phyloP scores from a whole-genome alignment of 192 early-diverging fungal species.

The Jimgerdemannia flammicorona region DNA sequence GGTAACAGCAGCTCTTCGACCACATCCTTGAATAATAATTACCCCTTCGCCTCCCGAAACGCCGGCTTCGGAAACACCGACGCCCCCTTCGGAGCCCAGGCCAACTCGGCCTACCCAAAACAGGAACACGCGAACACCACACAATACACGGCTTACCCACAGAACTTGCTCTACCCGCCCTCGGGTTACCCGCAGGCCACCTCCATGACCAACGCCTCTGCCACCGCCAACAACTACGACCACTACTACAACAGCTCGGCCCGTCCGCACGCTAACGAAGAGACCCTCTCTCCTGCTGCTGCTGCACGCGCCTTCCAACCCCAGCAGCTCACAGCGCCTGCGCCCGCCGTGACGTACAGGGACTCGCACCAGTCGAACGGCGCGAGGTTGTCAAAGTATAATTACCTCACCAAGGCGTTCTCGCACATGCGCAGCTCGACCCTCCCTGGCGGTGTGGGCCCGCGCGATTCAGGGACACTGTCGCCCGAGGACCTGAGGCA shows the following conservation, averaged over 20 bases:
- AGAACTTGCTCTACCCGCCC: neutral
- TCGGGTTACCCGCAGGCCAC: neutral
- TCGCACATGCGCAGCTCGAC: slow-evolving; percentile 31
- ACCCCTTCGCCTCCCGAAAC: neutral
- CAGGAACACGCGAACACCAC: neutral
- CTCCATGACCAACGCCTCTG: neutral
- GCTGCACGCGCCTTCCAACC: neutral
- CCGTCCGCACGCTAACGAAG: neutral
- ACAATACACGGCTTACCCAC: neutral
- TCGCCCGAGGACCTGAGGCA: neutral
- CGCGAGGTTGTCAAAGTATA: slow-evolving; percentile 35
- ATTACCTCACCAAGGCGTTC: slow-evolving; percentile 34
- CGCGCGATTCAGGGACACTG: slow-evolving; percentile 1
- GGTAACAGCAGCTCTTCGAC: neutral
- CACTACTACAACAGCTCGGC: neutral
- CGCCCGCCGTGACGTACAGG: neutral
- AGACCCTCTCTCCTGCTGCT: neutral
- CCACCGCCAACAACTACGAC: neutral
- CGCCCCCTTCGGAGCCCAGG: neutral
- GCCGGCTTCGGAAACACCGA: neutral
- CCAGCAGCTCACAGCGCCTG: neutral
- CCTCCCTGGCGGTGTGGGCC: neutral
- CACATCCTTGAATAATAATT: neutral
- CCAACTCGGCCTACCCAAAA: neutral
- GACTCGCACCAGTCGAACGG: slow-evolving; percentile 6